Percentiles rank a stretch among this genome's conserved stretches.
Evolutionary conservation across 257 asterid genomes (phyloP).

Genomic region (Buddleja alternifolia): DNA sequence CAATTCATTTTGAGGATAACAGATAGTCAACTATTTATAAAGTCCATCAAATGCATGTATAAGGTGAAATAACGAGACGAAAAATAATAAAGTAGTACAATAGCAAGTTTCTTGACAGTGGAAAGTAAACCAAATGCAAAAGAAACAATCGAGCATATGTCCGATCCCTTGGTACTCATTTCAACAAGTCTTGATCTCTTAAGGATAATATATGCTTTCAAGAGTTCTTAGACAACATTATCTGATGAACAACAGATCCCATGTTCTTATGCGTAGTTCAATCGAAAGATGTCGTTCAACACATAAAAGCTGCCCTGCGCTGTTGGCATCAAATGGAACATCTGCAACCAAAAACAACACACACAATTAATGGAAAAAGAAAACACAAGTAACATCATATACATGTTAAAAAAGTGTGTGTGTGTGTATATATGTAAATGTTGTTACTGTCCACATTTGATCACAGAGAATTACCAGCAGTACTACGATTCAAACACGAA

Average conservation of each 20-base stretch:
- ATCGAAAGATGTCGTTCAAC: slow-evolving; percentile 31
- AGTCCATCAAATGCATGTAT: no score
- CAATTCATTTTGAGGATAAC: no score
- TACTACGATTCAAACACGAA: background rate
- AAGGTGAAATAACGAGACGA: background rate
- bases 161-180: background rate
- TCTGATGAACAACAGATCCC: background rate
- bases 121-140: background rate
- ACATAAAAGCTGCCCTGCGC: slow-evolving; percentile 38
- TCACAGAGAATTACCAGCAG: background rate
- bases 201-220: background rate
- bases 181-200: background rate
- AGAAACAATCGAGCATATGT: background rate
- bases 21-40: no score
- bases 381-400: background rate
- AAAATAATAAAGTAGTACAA: background rate
- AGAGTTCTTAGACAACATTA: no score
- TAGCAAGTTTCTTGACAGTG: no score
- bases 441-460: background rate
- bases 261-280: slow-evolving; percentile 32
- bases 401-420: background rate
- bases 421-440: no score
- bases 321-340: slow-evolving; percentile 41
- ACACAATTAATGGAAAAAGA: background rate
- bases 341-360: slow-evolving; percentile 24